These are phyloP conservation scores for Lichenothelia convexa DNA, from an alignment of 495 filamentous ascomycete species.

Conservation along the genomic window DNA sequence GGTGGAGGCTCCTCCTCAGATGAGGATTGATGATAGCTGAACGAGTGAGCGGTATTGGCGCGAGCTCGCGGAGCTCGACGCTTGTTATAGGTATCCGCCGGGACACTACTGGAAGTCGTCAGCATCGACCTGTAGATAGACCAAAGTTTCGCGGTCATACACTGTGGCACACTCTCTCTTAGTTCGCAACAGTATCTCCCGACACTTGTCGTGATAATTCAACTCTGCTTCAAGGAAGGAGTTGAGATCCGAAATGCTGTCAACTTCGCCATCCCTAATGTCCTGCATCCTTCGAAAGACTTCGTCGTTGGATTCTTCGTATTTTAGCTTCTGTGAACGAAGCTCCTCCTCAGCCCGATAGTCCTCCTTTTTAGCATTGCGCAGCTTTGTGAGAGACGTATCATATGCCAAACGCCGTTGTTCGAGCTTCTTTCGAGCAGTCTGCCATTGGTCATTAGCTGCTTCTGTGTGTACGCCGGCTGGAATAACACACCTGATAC, in stretches of 20 bases:
- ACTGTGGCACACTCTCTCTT: slow-evolving; percentile 47
- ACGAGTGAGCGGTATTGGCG: slow-evolving; percentile 44
- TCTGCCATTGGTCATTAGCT: slow-evolving; percentile 23
- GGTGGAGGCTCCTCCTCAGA: slow-evolving; percentile 39
- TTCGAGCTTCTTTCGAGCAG: slow-evolving; percentile 88
- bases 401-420: slow-evolving; percentile 80
- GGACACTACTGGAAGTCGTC: slow-evolving; percentile 1
- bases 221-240: slow-evolving; percentile 80
- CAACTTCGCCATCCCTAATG: slow-evolving; percentile 78
- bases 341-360: slow-evolving; percentile 88
- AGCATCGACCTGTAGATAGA: slow-evolving; percentile 5
- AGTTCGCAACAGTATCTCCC: slow-evolving; percentile 50
- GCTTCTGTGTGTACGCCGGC: neutral
- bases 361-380: slow-evolving; percentile 86
- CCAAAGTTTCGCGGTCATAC: neutral
- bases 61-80: slow-evolving; percentile 28
- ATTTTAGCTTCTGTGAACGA: slow-evolving; percentile 81
- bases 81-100: slow-evolving; percentile 10
- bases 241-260: slow-evolving; percentile 64
- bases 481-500: slow-evolving; percentile 71
- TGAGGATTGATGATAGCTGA: slow-evolving; percentile 36
- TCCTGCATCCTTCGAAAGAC: slow-evolving; percentile 89
- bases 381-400: slow-evolving; percentile 74
- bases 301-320: slow-evolving; percentile 89
- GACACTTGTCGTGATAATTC: slow-evolving; percentile 75